phyloP scores from a whole-genome alignment of 108 stramenopile species.

The Cyclotella choctawhatcheeana region DNA sequence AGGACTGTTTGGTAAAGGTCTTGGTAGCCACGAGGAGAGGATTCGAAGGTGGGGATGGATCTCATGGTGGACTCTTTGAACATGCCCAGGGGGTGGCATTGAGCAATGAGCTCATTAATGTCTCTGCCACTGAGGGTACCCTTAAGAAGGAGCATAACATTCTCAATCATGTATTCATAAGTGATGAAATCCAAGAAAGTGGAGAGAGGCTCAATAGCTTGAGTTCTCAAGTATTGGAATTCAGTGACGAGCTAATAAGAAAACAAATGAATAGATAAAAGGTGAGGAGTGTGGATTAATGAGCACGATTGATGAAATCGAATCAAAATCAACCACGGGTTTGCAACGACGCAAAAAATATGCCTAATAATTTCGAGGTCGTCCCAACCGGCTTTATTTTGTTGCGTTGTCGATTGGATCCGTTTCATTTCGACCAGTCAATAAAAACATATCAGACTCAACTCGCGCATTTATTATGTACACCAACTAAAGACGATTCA shows the following conservation, averaged over 20 bases:
- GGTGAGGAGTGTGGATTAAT: background rate
- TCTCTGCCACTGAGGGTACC: constrained; percentile 94
- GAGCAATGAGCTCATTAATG: constrained; percentile 96
- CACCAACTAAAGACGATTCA: background rate
- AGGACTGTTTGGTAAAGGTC: constrained; percentile 99
- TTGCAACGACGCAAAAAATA: no score
- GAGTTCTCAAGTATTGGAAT: constrained; percentile 97
- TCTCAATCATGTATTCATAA: constrained; percentile 99
- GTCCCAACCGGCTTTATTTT: no score
- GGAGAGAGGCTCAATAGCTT: constrained; percentile 94
- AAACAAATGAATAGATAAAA: background rate
- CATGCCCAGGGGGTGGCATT: constrained; percentile 99
- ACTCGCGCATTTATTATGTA: background rate
- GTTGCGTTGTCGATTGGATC: no score
- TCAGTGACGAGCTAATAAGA: constrained; percentile 89
- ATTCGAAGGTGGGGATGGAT: constrained; percentile 96
- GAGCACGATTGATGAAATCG: background rate
- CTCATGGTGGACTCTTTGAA: constrained; percentile 98
- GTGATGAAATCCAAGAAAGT: constrained; percentile 99
- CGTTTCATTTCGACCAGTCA: background rate
- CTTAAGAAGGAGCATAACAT: constrained; percentile 98
- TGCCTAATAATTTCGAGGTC: no score
- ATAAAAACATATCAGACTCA: background rate
- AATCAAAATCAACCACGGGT: no score
- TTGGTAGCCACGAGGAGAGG: constrained; percentile 91